Conservation (phyloP, 2,329 filamentous ascomycete genomes). For the Colletotrichum destructivum region DNA sequence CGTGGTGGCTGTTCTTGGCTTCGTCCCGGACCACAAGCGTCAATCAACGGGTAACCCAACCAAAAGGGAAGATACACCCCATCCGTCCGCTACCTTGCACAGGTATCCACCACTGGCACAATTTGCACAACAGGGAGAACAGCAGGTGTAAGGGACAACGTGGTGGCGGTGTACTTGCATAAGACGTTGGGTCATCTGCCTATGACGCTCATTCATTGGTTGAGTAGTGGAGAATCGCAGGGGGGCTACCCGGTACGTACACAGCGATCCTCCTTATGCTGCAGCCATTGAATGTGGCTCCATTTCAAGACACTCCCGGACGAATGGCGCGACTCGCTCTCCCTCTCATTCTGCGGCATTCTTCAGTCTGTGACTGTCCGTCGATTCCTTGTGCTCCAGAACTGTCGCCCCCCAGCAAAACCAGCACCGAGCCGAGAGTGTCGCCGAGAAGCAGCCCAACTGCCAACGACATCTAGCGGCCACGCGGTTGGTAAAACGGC, state of each 20-base stretch:
- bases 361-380: background rate
- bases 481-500: conserved; percentile 26
- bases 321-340: background rate
- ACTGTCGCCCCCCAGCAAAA: too few relatives aligned
- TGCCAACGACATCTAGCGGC: conserved; percentile 34
- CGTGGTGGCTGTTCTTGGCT: conserved; percentile 30
- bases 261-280: background rate
- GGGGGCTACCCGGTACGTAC: conserved; percentile 5
- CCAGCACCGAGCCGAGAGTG: conserved; percentile 14
- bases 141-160: conserved; percentile 29
- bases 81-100: conserved; percentile 22
- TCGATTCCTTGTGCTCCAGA: background rate
- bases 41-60: conserved; percentile 20
- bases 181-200: background rate
- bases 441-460: conserved; percentile 28
- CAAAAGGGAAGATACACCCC: background rate
- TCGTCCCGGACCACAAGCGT: conserved; percentile 17
- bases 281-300: conserved; percentile 23
- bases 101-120: background rate
- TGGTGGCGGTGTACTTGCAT: conserved; percentile 26
- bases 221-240: background rate
- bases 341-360: background rate
- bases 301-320: conserved; percentile 1
- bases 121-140: background rate
- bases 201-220: conserved; percentile 25